Evolutionary conservation across 495 filamentous ascomycete genomes (phyloP).

Genomic region (Aspergillus ostianus): DNA sequence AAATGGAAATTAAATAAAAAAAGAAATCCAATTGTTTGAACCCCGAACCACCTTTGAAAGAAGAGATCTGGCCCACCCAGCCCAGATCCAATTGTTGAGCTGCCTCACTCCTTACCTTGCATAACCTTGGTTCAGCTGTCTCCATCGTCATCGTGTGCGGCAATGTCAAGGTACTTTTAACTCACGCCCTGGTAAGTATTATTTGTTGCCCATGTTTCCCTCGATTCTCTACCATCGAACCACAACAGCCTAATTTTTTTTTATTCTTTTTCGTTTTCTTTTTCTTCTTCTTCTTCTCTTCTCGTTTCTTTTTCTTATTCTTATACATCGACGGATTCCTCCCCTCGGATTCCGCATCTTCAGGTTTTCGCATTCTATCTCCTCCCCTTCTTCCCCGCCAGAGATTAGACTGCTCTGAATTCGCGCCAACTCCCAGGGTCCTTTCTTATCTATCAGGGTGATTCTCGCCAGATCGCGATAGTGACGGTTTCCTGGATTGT

Average conservation of each 20-base stretch:
- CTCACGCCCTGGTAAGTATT: slow-evolving; percentile 18
- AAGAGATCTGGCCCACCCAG: slow-evolving; percentile 22
- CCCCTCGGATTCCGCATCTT: slow-evolving; percentile 1
- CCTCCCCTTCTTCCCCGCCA: slow-evolving; percentile 3
- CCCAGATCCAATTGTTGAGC: slow-evolving; percentile 25
- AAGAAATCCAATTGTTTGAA: slow-evolving; percentile 11
- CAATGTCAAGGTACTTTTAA: slow-evolving; percentile 28
- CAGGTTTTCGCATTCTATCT: slow-evolving; percentile 3
- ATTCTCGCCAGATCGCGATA: slow-evolving; percentile 1
- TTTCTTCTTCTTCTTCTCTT: slow-evolving; percentile 7
- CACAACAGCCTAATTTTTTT: slow-evolving; percentile 1
- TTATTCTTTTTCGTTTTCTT: slow-evolving; percentile 6
- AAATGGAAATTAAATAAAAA: slow-evolving; percentile 11
- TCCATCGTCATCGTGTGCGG: slow-evolving; percentile 31
- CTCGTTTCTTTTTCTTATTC: slow-evolving; percentile 6
- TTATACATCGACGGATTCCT: slow-evolving; percentile 1
- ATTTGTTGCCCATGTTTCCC: slow-evolving; percentile 21
- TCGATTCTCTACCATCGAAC: slow-evolving; percentile 1
- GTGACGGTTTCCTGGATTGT: background rate
- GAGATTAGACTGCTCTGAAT: background rate
- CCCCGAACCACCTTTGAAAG: slow-evolving; percentile 14
- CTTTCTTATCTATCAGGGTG: no score
- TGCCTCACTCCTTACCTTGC: slow-evolving; percentile 27
- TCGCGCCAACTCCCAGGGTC: no score
- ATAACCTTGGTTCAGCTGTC: slow-evolving; percentile 33